phyloP scores from a whole-genome alignment of 192 early-diverging fungal species.

The Funneliformis geosporum region DNA sequence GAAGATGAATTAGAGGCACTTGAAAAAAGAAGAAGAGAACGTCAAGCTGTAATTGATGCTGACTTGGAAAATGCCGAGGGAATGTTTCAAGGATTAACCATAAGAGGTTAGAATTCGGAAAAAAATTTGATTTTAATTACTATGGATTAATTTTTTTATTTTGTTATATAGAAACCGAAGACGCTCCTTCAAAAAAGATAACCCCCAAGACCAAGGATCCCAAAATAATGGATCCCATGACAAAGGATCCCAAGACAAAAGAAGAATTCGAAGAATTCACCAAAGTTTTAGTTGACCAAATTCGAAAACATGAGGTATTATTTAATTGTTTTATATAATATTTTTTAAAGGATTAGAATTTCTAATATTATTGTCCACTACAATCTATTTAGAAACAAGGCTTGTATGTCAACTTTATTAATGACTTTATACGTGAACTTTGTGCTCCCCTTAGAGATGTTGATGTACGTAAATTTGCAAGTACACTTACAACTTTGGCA shows the following conservation, averaged over 20 bases:
- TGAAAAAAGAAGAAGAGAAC: conserved; percentile 56
- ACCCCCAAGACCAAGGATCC: conserved; percentile 68
- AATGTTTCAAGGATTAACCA: conserved; percentile 63
- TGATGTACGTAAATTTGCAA: conserved; percentile 64
- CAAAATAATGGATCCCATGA: no score
- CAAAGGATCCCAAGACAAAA: conserved; percentile 68
- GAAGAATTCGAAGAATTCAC: conserved; percentile 69
- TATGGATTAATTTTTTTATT: neutral
- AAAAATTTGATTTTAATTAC: neutral
- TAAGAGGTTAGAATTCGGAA: conserved; percentile 47
- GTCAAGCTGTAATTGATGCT: conserved; percentile 58
- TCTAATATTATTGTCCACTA: neutral
- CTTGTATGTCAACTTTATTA: conserved; percentile 60
- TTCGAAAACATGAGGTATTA: conserved; percentile 55
- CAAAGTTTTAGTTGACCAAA: conserved; percentile 60
- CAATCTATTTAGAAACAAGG: conserved; percentile 44
- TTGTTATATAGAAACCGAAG: conserved; percentile 25
- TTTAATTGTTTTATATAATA: neutral
- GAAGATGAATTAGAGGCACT: conserved; percentile 57
- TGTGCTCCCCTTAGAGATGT: conserved; percentile 59
- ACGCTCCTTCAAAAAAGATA: conserved; percentile 41
- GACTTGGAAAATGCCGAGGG: conserved; percentile 65
- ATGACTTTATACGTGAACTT: conserved; percentile 67
- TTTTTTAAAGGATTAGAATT: neutral
- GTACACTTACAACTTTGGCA: conserved; percentile 64